Evolutionary conservation across 2,329 filamentous ascomycete genomes (phyloP), one percentile per base, ranked within the genome.

Genomic region (Aspergillus sp.): DNA sequence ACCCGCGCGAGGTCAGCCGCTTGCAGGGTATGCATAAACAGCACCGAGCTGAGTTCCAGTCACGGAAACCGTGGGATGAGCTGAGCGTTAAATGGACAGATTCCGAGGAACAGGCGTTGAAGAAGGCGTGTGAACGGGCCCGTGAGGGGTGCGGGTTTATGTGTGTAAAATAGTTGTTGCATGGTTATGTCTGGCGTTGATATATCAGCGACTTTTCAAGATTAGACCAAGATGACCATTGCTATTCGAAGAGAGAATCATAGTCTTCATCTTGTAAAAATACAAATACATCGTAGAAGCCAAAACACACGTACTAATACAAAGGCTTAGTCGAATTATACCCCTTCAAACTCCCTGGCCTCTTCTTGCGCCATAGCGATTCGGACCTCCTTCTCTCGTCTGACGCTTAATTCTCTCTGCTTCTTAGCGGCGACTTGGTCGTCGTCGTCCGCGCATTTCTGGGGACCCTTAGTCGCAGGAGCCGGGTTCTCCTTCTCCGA

Each of bases 41-140:
- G 34, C 74, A 72, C 49, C 68, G 68, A 34, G 62, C 68, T 33
- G 75, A 79, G 47, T 78, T 70, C 46, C 60, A 65, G 35, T 65
- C 67, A 13, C 72, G 71, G 54, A 78, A 77, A 35, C 60, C 60
- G 15, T 80, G 75, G 75, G 71, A 79, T 50, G 61, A 78, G 37
- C 47, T 80, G 41, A 72, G 60, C 31, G 71, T 79, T 24, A 69
- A 75, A 46, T 80, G 76, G 76, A 78, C 75, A 13, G 75, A 80
- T 56, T 63, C 60, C 2, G 76, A 80, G 48, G 71, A 77, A 42
- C 74, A 78, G 52, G 68, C 66, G 26, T 50, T 80, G 33, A 69
- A 69, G 42, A 59, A 53, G 36, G 75, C 75, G 2, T 73, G 69
- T 45, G 64, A 71, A 45, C 61, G 57, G 34, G 75, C 75, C 3